Percentiles rank a stretch among this genome's conserved stretches.
Conservation (phyloP, 257 asterid species). For the Lantana camara region DNA sequence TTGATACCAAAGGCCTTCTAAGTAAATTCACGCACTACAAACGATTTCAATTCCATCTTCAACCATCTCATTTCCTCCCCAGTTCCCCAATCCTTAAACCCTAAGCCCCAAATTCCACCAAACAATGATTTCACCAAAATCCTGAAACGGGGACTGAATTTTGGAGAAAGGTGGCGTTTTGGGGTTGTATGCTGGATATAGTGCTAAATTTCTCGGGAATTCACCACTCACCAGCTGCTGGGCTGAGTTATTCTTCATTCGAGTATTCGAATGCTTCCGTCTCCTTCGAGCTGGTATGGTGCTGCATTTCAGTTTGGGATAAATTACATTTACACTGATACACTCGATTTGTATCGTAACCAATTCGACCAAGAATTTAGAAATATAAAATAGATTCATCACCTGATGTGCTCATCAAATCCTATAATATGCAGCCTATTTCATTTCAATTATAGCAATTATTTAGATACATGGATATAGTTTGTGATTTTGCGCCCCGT, state of each 20-base stretch:
- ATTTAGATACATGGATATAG: too few relatives aligned
- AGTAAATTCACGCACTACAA: conserved; percentile 32
- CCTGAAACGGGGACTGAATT: conserved; percentile 34
- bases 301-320: too few relatives aligned
- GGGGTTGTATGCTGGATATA: conserved; percentile 93
- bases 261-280: conserved; percentile 92
- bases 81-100: conserved; percentile 23
- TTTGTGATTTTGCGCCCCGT: too few relatives aligned
- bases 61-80: conserved; percentile 58
- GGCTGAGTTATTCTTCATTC: conserved; percentile 87
- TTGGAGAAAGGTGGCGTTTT: conserved; percentile 85
- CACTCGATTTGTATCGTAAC: too few relatives aligned
- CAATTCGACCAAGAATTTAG: too few relatives aligned
- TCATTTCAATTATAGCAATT: too few relatives aligned
- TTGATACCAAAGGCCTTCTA: too few relatives aligned
- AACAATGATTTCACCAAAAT: conserved; percentile 22
- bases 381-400: too few relatives aligned
- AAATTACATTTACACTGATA: too few relatives aligned
- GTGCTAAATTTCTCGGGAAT: conserved; percentile 90
- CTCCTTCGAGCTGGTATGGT: too few relatives aligned
- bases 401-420: too few relatives aligned
- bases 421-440: too few relatives aligned
- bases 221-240: conserved; percentile 98
- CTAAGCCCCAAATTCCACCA: conserved; percentile 23
- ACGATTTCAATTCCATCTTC: conserved; percentile 68